Evolutionary conservation across 805 yeast genomes (phyloP).

Genomic region (Starmerella floricola): DNA sequence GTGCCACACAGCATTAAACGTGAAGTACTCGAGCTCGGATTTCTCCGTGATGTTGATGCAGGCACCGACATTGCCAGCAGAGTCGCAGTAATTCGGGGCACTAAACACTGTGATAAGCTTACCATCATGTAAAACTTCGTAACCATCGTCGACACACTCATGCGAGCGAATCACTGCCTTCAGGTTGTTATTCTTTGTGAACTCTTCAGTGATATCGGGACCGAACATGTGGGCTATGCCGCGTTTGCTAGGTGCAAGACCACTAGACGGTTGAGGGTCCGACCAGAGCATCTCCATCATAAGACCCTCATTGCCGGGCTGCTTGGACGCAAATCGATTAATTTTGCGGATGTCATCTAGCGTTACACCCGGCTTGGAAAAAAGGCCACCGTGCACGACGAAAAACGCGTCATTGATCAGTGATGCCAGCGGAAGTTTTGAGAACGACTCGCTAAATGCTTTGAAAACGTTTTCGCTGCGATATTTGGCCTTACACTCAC

Average conservation of each 20-base stretch:
- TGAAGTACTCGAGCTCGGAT: conserved; percentile 40
- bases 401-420: conserved; percentile 66
- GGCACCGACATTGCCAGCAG: conserved; percentile 84
- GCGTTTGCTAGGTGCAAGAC: conserved; percentile 79
- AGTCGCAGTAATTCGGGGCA: conserved; percentile 96
- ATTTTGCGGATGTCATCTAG: conserved; percentile 62
- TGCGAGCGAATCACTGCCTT: conserved; percentile 83
- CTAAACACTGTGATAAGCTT: conserved; percentile 85
- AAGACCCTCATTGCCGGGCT: conserved; percentile 82
- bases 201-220: conserved; percentile 77
- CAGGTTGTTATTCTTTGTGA: conserved; percentile 59
- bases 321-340: conserved; percentile 49
- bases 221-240: conserved; percentile 97
- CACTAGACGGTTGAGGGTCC: conserved; percentile 73
- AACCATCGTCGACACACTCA: conserved; percentile 89
- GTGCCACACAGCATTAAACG: conserved; percentile 74
- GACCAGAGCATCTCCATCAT: conserved; percentile 98
- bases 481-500: conserved; percentile 87
- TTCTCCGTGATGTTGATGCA: conserved; percentile 56
- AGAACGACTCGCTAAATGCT: conserved; percentile 77
- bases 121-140: conserved; percentile 76
- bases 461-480: conserved; percentile 56
- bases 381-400: conserved; percentile 89
- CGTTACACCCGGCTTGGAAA: conserved; percentile 55
- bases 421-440: conserved; percentile 74